Percentiles rank a stretch among this genome's conserved stretches.
These are phyloP conservation scores for Fusarium xylarioides DNA, from an alignment of 2,329 filamentous ascomycete genomes.

Conservation along the genomic window DNA sequence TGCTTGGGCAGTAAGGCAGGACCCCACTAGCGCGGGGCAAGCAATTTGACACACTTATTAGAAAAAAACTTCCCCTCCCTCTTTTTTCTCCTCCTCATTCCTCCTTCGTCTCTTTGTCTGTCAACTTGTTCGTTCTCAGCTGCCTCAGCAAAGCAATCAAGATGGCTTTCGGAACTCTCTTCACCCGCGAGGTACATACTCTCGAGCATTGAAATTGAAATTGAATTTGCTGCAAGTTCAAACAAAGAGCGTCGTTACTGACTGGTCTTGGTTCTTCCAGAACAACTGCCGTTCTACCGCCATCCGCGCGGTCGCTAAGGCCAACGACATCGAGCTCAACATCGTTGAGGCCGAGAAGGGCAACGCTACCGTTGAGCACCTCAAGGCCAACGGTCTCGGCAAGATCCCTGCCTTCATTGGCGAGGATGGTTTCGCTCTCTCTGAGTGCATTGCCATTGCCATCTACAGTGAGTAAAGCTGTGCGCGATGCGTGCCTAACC, in stretches of 20 bases:
- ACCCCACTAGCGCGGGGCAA: constrained; percentile 48
- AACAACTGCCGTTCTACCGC: constrained; percentile 88
- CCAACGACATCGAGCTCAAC: constrained; percentile 93
- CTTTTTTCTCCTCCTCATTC: constrained; percentile 40
- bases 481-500: neutral
- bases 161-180: constrained; percentile 98
- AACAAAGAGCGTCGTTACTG: constrained; percentile 46
- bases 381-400: constrained; percentile 85
- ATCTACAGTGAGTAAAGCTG: constrained; percentile 85
- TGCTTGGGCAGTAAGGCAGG: constrained; percentile 41
- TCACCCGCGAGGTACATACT: constrained; percentile 77
- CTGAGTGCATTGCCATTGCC: constrained; percentile 92
- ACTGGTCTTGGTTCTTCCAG: constrained; percentile 58
- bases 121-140: constrained; percentile 44
- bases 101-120: constrained; percentile 32
- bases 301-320: constrained; percentile 94
- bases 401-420: constrained; percentile 95
- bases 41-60: constrained; percentile 40
- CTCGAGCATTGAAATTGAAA: constrained; percentile 29
- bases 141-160: constrained; percentile 56
- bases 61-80: constrained; percentile 48
- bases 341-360: constrained; percentile 75
- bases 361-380: constrained; percentile 78
- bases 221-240: constrained; percentile 21
- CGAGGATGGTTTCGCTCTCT: constrained; percentile 87